Evolutionary conservation across 2,329 filamentous ascomycete species (phyloP).

Genomic region (Penicillium expansum): DNA sequence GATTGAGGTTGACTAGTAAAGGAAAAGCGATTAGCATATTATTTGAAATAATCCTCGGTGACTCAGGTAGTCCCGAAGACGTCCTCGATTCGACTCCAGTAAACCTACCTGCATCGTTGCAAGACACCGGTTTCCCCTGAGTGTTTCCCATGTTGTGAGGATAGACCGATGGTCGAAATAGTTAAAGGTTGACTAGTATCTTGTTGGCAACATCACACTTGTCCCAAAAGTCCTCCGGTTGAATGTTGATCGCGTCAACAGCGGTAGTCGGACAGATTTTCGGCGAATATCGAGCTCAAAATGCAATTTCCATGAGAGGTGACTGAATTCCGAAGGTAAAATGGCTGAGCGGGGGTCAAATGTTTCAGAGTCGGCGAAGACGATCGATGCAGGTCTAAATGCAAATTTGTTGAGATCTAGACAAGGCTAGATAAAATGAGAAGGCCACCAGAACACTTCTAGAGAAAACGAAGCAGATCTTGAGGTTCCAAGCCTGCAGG

Average conservation of each 20-base stretch:
- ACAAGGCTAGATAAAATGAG: not conserved
- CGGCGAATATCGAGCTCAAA: conserved; percentile 11
- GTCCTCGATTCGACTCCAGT: conserved; percentile 7
- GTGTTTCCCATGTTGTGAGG: conserved; percentile 76
- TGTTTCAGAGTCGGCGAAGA: conserved; percentile 10
- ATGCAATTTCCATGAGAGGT: conserved; percentile 16
- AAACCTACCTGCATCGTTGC: conserved; percentile 83
- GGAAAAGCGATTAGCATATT: conserved; percentile 18
- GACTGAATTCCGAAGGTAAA: conserved; percentile 14
- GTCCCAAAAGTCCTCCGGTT: not conserved
- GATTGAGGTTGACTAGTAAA: conserved; percentile 82
- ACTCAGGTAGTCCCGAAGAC: not conserved
- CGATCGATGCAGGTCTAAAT: conserved; percentile 2
- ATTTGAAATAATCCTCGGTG: not conserved
- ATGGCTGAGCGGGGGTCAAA: conserved; percentile 17
- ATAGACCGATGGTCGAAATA: conserved; percentile 10
- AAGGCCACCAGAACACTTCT: conserved; percentile 7
- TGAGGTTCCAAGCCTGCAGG: not conserved
- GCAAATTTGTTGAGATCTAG: not conserved
- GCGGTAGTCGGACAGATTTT: not conserved
- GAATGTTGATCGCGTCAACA: not conserved
- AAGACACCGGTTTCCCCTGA: conserved; percentile 88
- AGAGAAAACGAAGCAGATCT: not conserved
- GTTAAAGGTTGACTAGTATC: conserved; percentile 18
- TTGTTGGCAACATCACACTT: conserved; percentile 27